Conservation (phyloP, 768 basidiomycete species). For the Leucocoprinus birnbaumii region DNA sequence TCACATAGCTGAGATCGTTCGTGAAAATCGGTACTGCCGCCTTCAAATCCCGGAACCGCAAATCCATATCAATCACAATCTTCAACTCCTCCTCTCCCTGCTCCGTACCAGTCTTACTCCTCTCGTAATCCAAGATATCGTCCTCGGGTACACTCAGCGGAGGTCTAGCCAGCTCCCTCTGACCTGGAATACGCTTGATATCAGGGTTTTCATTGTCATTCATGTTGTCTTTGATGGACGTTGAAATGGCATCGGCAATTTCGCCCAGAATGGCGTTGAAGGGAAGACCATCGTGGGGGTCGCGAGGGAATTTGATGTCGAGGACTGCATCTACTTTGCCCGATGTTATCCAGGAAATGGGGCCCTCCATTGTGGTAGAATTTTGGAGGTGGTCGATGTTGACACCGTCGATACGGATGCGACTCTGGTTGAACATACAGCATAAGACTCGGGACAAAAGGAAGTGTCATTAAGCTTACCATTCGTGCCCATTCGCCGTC, state of each 20-base stretch:
- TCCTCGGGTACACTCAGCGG: constrained; percentile 58
- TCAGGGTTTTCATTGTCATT: constrained; percentile 31
- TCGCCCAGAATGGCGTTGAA: constrained; percentile 86
- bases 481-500: constrained; percentile 86
- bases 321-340: constrained; percentile 96
- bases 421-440: constrained; percentile 52
- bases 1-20: constrained; percentile 84
- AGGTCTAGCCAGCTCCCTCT: constrained; percentile 82
- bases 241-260: constrained; percentile 86
- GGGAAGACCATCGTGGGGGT: constrained; percentile 62
- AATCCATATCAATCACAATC: constrained; percentile 86
- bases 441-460: background rate
- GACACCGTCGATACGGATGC: constrained; percentile 95
- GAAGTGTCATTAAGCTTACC: constrained; percentile 44
- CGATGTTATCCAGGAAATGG: constrained; percentile 96
- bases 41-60: constrained; percentile 93
- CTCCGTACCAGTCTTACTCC: constrained; percentile 23
- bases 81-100: constrained; percentile 25
- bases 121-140: constrained; percentile 14
- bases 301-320: constrained; percentile 94
- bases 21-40: constrained; percentile 93
- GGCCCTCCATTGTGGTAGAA: constrained; percentile 77
- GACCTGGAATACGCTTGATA: constrained; percentile 72
- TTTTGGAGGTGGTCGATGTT: constrained; percentile 94
- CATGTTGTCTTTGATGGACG: constrained; percentile 37